Evolutionary conservation across 164 flowering plant species (phyloP), one percentile per base, ranked within the genome.

Genomic region (Nelumbo lutea): DNA sequence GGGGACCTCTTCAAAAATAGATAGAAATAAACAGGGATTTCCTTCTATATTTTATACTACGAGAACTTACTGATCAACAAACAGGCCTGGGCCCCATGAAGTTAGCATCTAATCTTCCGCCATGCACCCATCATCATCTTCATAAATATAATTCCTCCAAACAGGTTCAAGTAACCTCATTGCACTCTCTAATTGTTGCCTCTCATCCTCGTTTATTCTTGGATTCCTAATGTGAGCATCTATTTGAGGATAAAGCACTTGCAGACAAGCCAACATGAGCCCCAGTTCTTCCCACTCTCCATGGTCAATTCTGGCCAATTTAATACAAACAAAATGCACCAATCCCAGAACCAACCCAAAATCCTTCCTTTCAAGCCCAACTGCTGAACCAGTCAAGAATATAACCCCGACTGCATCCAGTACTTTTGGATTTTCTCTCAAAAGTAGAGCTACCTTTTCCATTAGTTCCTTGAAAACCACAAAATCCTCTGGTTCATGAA

Each of bases 141-240:
- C 48, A 46, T 46, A 46, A 46, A 46, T 7, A 50, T 74, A 79
- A 69, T 64, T 57, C 71, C 67, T 73, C 87, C 90, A 84, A 65
- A 87, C 76, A 67, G 96, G 89, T 69, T 91, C 86, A 65, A 95
- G 87, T 84, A 88, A 81, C 13, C 69, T 77, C 78, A 62, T 86
- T 3, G 84, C 89, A n/a, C 59, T 69, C 43, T 74, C 68, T 60
- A 90, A 72, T 59, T 71, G 71, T 14, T 73, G 66, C 67, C 41
- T 66, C 45, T 59, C 84, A 15, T 75, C 82, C 61, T 76, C 83
- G 27, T 70, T 46, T 42, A 62, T 68, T 1, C 41, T 66, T 48
- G 68, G 63, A 57, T 89, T 84, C 61, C 76, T 76, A 50, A 82
- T 62, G 56, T 67, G 73, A 64, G 57, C 73, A 65, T 86, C 90